Evolutionary conservation across 768 basidiomycete genomes (phyloP), one percentile per base, ranked within the genome.

Genomic region (Pleurotus eryngii): DNA sequence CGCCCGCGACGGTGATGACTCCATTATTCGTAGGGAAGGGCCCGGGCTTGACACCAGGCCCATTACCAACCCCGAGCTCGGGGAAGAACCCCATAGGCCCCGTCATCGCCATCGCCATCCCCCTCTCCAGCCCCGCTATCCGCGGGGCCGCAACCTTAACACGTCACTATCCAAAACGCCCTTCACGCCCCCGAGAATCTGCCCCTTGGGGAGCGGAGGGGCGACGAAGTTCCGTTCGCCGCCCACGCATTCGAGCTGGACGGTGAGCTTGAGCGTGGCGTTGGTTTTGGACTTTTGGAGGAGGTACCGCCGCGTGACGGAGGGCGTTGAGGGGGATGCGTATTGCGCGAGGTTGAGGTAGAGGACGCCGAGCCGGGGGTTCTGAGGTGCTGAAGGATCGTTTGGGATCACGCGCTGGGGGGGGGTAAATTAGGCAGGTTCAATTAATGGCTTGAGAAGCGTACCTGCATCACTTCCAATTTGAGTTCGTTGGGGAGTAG

Each of bases 321-420:
- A 66, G 6, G 81, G 79, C 37, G 85, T 81, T 47, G 79, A 76
- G n/a, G 42, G 42, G 20, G 42, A 45, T 12, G 84, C 86, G 62
- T 90, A 92, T 64, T 91, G 86, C 0, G 90, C 85, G 1, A 92
- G 76, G 65, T 92, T 87, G 57, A 92, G 76, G 61, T 81, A 77
- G 5, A 91, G 76, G 5, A 76, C 76, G 2, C 90, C 90, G 2
- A 90, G 75, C 5, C 82, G 79, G 2, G 84, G 82, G 55, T 86
- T 83, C 14, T 75, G 76, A 1, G 84, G 81, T 5, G 79, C 71
- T 53, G 80, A 72, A 4, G 80, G 77, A 61, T 86, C 87, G 43
- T 80, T 80, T 1, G 75, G 73, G 40, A 81, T 73, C 30, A 86
- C 79, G n/a, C 81, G 80, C 60, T 57, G 30, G 8, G 48, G 46